A percentile compares a stretch with the other conserved stretches of the same genome.
Evolutionary conservation across 2,329 filamentous ascomycete species (phyloP).

Genomic region (Epichloe sp.): DNA sequence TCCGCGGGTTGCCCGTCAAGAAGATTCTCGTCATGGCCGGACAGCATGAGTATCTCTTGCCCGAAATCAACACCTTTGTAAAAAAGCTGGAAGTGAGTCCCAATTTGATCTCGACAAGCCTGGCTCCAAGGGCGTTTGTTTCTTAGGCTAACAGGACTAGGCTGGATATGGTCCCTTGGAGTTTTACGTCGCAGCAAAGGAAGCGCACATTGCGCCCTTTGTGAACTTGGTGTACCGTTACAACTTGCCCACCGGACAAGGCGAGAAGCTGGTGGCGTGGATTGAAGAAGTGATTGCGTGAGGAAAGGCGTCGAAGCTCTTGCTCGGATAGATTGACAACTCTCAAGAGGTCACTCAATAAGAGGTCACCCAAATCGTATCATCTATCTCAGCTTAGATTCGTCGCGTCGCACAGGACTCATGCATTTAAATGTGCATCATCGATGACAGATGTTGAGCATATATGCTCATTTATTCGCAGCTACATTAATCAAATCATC

Average conservation of each 20-base stretch:
- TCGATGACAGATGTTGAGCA: no score
- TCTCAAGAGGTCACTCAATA: no score
- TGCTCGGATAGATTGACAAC: no score
- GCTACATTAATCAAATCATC: no score
- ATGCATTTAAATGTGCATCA: no score
- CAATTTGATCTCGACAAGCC: no score
- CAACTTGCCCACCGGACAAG: slow-evolving; percentile 9
- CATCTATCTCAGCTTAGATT: no score
- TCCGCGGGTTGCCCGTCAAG: slow-evolving; percentile 6
- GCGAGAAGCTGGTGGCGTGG: slow-evolving; percentile 10
- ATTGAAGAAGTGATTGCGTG: slow-evolving; percentile 4
- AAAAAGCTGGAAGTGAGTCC: slow-evolving; percentile 9
- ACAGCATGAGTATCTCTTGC: slow-evolving; percentile 9
- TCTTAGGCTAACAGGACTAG: not conserved
- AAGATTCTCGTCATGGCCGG: slow-evolving; percentile 9
- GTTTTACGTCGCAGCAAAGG: slow-evolving; percentile 8
- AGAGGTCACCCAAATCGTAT: no score
- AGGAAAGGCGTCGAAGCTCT: not conserved
- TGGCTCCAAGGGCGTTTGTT: no score
- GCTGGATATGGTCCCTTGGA: slow-evolving; percentile 7
- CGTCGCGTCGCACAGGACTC: no score
- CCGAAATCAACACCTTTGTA: slow-evolving; percentile 7
- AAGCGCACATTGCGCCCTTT: slow-evolving; percentile 10
- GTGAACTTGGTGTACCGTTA: slow-evolving; percentile 8
- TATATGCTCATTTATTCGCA: no score